A percentile compares a stretch with the other conserved stretches of the same genome.
These are phyloP conservation scores for Penicillium digitatum DNA, from an alignment of 2,329 filamentous ascomycete species.

Conservation along the genomic window DNA sequence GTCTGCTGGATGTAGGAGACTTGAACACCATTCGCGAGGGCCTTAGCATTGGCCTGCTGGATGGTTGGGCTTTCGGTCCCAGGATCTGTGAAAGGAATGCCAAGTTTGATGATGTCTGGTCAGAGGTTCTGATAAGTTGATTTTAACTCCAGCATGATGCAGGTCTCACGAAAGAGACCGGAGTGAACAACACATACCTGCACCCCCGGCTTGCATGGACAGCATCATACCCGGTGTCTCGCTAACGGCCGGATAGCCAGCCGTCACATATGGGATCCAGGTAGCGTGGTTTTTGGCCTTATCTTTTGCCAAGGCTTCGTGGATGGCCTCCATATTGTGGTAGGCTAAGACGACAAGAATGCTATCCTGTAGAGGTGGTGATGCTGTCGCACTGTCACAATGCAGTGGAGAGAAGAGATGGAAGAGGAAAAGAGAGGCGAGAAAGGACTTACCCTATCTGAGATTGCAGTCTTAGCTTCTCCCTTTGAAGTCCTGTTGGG, in stretches of 20 bases:
- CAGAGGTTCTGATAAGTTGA: background rate
- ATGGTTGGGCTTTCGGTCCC: slow-evolving; percentile 95
- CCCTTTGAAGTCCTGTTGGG: too few species aligned
- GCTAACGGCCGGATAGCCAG: slow-evolving; percentile 75
- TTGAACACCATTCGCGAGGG: slow-evolving; percentile 80
- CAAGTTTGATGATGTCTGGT: slow-evolving; percentile 85
- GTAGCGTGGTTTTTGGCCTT: slow-evolving; percentile 60
- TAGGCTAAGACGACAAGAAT: background rate
- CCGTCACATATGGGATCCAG: slow-evolving; percentile 90
- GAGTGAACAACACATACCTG: slow-evolving; percentile 54
- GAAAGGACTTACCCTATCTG: background rate
- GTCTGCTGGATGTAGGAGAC: slow-evolving; percentile 73
- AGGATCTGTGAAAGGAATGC: slow-evolving; percentile 91
- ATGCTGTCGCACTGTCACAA: background rate
- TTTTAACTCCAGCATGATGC: background rate
- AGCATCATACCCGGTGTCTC: slow-evolving; percentile 78
- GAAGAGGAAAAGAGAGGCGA: background rate
- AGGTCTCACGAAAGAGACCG: background rate
- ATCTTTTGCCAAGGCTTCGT: slow-evolving; percentile 50
- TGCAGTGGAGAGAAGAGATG: background rate
- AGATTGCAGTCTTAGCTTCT: background rate
- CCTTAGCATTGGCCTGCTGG: slow-evolving; percentile 82
- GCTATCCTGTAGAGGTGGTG: background rate
- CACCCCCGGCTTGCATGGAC: slow-evolving; percentile 83
- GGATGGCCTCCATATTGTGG: slow-evolving; percentile 41